Evolutionary conservation across 1,139 yeast genomes (phyloP).

Genomic region (Protomyces macrosporus): DNA sequence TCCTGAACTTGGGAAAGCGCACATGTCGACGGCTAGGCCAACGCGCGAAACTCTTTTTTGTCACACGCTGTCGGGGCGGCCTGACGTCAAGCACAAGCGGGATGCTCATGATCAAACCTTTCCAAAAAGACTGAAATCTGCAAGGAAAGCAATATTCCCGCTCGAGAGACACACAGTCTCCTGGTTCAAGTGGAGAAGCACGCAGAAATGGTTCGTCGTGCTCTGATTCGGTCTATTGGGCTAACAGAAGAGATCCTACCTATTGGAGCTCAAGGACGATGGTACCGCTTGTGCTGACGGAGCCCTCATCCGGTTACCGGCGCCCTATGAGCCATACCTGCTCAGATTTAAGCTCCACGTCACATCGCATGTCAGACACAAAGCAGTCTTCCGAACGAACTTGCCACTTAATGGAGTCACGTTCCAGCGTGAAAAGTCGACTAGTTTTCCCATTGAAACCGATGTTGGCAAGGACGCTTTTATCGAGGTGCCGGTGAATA

Average conservation of each 20-base stretch:
- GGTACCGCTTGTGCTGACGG: constrained; percentile 16
- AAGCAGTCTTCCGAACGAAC: constrained; percentile 69
- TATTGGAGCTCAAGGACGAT: constrained; percentile 10
- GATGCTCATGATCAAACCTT: too few relatives aligned
- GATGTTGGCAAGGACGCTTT: constrained; percentile 47
- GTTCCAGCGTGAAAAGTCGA: constrained; percentile 56
- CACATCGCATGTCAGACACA: constrained; percentile 63
- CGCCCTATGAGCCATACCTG: constrained; percentile 47
- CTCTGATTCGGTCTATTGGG: too few relatives aligned
- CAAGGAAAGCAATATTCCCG: too few relatives aligned
- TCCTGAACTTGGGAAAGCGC: too few relatives aligned
- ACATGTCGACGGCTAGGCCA: too few relatives aligned
- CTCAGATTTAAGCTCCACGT: constrained; percentile 66
- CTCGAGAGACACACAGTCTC: too few relatives aligned
- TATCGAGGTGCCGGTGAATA: constrained; percentile 56
- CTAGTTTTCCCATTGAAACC: constrained; percentile 48
- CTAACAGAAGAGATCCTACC: constrained; percentile 1
- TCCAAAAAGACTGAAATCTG: too few relatives aligned
- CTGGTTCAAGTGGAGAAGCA: too few relatives aligned
- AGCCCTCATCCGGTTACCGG: constrained; percentile 42
- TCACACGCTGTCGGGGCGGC: too few relatives aligned
- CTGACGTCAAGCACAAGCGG: too few relatives aligned
- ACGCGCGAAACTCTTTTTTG: too few relatives aligned
- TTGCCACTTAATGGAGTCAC: constrained; percentile 49
- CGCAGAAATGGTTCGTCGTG: too few relatives aligned